Conservation (phyloP, 2,329 filamentous ascomycete species). For the Hypocrella siamensis region DNA sequence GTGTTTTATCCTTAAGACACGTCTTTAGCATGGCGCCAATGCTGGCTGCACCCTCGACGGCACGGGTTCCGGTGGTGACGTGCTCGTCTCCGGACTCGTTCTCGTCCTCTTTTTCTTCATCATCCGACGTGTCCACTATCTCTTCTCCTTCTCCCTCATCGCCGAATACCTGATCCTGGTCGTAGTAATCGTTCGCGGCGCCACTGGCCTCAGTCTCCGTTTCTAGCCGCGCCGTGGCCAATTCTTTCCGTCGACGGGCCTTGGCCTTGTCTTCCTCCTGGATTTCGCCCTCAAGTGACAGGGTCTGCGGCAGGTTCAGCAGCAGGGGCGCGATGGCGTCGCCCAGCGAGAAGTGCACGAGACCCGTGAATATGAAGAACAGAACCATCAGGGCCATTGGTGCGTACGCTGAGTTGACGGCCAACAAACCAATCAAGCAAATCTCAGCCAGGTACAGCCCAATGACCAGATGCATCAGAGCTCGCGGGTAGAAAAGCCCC, state of each 20-base stretch:
- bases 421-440: conserved; percentile 75
- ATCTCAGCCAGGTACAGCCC: conserved; percentile 73
- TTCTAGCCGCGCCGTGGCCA: conserved; percentile 9
- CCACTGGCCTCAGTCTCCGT: conserved; percentile 8
- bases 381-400: conserved; percentile 63
- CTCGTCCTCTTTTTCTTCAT: conserved; percentile 11
- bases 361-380: conserved; percentile 56
- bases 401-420: conserved; percentile 47
- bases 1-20: conserved; percentile 21
- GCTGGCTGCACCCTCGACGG: conserved; percentile 21
- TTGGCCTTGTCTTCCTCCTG: conserved; percentile 31
- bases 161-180: conserved; percentile 17
- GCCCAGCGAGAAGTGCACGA: conserved; percentile 64
- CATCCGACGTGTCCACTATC: too few species aligned
- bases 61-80: conserved; percentile 12
- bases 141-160: conserved; percentile 12
- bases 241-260: conserved; percentile 12
- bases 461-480: conserved; percentile 69
- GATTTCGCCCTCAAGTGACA: conserved; percentile 37
- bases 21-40: conserved; percentile 15
- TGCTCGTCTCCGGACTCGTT: conserved; percentile 12
- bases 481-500: conserved; percentile 75
- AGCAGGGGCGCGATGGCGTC: conserved; percentile 61
- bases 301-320: conserved; percentile 63
- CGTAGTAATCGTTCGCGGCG: conserved; percentile 19